Conservation (phyloP, 257 asterid species). For the Hygrophila difformis region DNA sequence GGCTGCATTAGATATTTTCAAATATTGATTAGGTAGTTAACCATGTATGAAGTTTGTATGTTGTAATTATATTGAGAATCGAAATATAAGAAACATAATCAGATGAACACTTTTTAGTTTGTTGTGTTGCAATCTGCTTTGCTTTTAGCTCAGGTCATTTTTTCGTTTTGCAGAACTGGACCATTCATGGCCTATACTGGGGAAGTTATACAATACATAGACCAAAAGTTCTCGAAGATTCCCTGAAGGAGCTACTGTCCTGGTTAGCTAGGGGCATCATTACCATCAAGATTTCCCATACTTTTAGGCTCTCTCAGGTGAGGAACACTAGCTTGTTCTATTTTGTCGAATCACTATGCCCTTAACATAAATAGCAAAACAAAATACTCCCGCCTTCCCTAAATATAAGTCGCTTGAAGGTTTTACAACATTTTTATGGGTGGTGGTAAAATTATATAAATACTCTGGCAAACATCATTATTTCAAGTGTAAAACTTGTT, state of each 20-base stretch:
- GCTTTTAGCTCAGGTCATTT: not conserved
- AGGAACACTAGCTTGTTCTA: constrained; percentile 20
- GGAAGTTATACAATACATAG: constrained; percentile 70
- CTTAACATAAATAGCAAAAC: too few relatives aligned
- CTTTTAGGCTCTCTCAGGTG: constrained; percentile 60
- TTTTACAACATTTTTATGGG: too few relatives aligned
- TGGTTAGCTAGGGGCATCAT: constrained; percentile 75
- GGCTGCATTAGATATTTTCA: not conserved
- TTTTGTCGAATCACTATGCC: not conserved
- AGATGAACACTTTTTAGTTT: not conserved
- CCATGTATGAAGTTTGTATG: not conserved
- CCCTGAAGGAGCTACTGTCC: constrained; percentile 71
- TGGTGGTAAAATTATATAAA: too few relatives aligned
- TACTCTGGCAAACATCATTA: too few relatives aligned
- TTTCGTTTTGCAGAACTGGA: constrained; percentile 65
- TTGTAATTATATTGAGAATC: not conserved
- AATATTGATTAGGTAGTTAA: not conserved
- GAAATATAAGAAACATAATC: not conserved
- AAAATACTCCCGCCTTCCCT: not conserved
- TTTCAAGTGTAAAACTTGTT: too few relatives aligned
- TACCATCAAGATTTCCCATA: constrained; percentile 61
- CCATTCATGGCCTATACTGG: constrained; percentile 92
- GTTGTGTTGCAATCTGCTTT: not conserved
- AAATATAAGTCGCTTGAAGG: not conserved
- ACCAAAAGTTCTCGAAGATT: constrained; percentile 65